A percentile compares a stretch with the other conserved stretches of the same genome.
Conservation (phyloP, 495 filamentous ascomycete genomes). For the Podospora australis region DNA sequence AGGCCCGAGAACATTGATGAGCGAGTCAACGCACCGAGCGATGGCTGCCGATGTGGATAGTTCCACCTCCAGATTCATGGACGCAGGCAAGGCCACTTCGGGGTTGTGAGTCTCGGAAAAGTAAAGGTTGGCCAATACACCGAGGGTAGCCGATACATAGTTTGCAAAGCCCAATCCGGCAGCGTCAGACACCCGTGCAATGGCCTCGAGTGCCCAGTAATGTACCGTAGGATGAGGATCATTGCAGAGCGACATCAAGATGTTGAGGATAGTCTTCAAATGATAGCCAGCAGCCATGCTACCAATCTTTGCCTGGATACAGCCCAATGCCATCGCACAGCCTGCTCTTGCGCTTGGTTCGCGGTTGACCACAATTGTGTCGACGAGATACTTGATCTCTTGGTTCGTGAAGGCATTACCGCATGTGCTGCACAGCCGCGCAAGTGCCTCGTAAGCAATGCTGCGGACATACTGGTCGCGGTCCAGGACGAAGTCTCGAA, state of each 20-base stretch:
- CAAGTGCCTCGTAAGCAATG: constrained; percentile 81
- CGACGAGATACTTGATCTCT: constrained; percentile 86
- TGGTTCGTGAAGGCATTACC: constrained; percentile 83
- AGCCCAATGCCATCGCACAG: constrained; percentile 87
- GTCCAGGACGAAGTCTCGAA: constrained; percentile 73
- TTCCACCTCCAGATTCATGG: constrained; percentile 83
- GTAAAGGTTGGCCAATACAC: constrained; percentile 89
- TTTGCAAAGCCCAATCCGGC: constrained; percentile 86
- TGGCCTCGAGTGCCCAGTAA: constrained; percentile 86
- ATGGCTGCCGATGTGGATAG: constrained; percentile 74
- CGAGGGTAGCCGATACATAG: constrained; percentile 83
- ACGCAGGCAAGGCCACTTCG: constrained; percentile 67
- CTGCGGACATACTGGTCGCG: constrained; percentile 79
- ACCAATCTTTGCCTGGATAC: constrained; percentile 89
- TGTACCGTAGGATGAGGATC: constrained; percentile 96
- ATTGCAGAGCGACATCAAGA: constrained; percentile 90
- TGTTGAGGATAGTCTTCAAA: constrained; percentile 88
- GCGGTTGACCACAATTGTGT: constrained; percentile 85
- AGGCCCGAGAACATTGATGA: constrained; percentile 92
- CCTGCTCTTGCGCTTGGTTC: constrained; percentile 91
- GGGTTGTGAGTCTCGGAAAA: constrained; percentile 84
- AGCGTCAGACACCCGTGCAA: constrained; percentile 84
- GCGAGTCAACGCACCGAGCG: constrained; percentile 82
- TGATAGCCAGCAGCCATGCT: constrained; percentile 98
- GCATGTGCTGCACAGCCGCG: constrained; percentile 78